Conservation (phyloP, 805 yeast genomes). For the Starmerella stigmatis region DNA sequence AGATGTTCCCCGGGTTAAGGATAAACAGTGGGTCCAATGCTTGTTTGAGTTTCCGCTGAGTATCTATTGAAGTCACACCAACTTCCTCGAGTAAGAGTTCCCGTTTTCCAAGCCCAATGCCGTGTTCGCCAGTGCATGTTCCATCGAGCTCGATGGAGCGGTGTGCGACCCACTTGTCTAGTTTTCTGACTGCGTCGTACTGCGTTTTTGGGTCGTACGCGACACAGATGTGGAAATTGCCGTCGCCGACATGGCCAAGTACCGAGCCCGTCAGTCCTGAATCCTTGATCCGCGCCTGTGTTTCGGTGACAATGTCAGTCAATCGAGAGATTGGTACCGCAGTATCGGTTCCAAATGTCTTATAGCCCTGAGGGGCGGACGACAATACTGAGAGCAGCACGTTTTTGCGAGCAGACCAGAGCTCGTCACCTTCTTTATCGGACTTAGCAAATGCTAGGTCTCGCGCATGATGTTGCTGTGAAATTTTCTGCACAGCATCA, state of each 20-base stretch:
- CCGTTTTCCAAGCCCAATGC: constrained; percentile 73
- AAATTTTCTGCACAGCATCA: constrained; percentile 31
- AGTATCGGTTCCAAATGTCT: constrained; percentile 82
- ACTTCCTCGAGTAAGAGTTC: constrained; percentile 52
- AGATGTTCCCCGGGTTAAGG: constrained; percentile 72
- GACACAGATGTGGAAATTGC: constrained; percentile 77
- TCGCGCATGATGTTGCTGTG: constrained; percentile 36
- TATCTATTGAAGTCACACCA: constrained; percentile 53
- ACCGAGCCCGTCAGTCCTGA: constrained; percentile 49
- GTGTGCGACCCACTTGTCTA: constrained; percentile 63
- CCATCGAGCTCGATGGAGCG: constrained; percentile 52
- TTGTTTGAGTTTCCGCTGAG: constrained; percentile 66
- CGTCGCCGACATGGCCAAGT: constrained; percentile 88
- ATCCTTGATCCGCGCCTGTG: constrained; percentile 50
- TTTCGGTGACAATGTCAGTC: constrained; percentile 47
- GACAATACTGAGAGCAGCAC: constrained; percentile 63
- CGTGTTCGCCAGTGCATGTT: constrained; percentile 86
- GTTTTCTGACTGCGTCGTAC: constrained; percentile 41
- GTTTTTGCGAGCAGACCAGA: constrained; percentile 79
- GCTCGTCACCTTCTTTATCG: constrained; percentile 56
- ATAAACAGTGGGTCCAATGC: constrained; percentile 67
- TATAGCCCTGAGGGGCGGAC: constrained; percentile 54
- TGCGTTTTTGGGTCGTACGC: constrained; percentile 42
- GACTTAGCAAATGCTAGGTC: constrained; percentile 56
- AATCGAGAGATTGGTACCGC: constrained; percentile 76